A percentile compares a stretch with the other conserved stretches of the same genome.
These are phyloP conservation scores for Pythium scleroteichum DNA, from an alignment of 352 stramenopile species.

Conservation along the genomic window DNA sequence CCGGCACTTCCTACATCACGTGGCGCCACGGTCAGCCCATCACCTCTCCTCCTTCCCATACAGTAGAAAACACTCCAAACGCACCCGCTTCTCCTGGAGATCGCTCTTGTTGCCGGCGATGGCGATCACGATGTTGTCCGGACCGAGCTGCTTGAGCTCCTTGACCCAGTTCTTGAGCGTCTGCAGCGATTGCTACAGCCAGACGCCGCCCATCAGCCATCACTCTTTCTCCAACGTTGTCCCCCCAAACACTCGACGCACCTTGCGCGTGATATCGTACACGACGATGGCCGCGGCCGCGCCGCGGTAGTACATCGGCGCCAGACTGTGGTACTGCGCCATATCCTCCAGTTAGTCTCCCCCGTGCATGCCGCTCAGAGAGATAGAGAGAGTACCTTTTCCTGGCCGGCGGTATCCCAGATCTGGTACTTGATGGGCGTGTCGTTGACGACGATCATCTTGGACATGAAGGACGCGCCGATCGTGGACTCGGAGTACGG, in stretches of 20 bases:
- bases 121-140: slow-evolving; percentile 94
- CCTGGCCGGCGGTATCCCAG: slow-evolving; percentile 98
- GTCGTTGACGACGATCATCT: slow-evolving; percentile 94
- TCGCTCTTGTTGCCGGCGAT: slow-evolving; percentile 96
- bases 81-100: slow-evolving; percentile 82
- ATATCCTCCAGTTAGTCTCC: no score
- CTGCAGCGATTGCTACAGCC: slow-evolving; percentile 87
- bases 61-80: slow-evolving; percentile 14
- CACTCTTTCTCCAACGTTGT: no score
- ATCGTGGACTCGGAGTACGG: slow-evolving; percentile 97
- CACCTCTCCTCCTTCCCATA: not conserved
- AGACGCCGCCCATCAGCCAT: slow-evolving; percentile 5
- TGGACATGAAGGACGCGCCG: slow-evolving; percentile 96
- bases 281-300: slow-evolving; percentile 97
- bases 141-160: slow-evolving; percentile 91
- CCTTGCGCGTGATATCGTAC: slow-evolving; percentile 97
- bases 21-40: no score
- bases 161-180: slow-evolving; percentile 96
- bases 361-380: no score
- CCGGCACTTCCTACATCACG: slow-evolving; percentile 83
- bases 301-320: slow-evolving; percentile 98
- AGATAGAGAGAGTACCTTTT: slow-evolving; percentile 78
- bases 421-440: slow-evolving; percentile 97
- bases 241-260: slow-evolving; percentile 40
- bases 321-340: slow-evolving; percentile 92